Conservation (phyloP, 2,329 filamentous ascomycete species). For the Diaporthe sp. region DNA sequence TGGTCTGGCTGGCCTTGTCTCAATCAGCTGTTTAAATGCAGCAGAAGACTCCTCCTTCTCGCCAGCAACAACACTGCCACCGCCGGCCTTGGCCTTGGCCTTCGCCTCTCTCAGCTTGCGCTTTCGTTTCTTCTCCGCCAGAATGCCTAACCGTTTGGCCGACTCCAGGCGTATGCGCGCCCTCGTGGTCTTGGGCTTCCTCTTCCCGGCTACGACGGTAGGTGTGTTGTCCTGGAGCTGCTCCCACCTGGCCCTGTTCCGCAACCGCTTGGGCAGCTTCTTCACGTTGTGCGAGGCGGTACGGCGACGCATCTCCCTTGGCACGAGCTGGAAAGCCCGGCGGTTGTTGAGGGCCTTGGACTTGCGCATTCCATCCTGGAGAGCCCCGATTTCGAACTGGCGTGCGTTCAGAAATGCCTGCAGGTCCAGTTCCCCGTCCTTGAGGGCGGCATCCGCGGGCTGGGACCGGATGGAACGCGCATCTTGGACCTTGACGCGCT, state of each 20-base stretch:
- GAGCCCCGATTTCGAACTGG: conserved; percentile 88
- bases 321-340: conserved; percentile 92
- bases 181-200: conserved; percentile 72
- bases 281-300: conserved; percentile 97
- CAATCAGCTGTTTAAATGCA: conserved; percentile 49
- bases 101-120: conserved; percentile 55
- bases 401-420: conserved; percentile 87
- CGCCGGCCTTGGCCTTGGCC: conserved; percentile 45
- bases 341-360: conserved; percentile 74
- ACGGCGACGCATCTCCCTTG: conserved; percentile 84
- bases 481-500: conserved; percentile 62
- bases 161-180: conserved; percentile 80
- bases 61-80: conserved; percentile 41
- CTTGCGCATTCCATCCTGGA: conserved; percentile 85
- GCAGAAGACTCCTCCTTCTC: conserved; percentile 42
- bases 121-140: conserved; percentile 70
- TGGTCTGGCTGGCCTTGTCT: conserved; percentile 64
- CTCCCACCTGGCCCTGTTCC: conserved; percentile 76
- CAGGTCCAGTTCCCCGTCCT: conserved; percentile 86
- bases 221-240: conserved; percentile 95
- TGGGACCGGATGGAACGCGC: conserved; percentile 66
- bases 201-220: conserved; percentile 75
- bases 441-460: conserved; percentile 64
- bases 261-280: conserved; percentile 84
- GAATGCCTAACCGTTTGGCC: conserved; percentile 76